phyloP scores from a whole-genome alignment of 306 rosid genomes.

The Lotus japonicus region DNA sequence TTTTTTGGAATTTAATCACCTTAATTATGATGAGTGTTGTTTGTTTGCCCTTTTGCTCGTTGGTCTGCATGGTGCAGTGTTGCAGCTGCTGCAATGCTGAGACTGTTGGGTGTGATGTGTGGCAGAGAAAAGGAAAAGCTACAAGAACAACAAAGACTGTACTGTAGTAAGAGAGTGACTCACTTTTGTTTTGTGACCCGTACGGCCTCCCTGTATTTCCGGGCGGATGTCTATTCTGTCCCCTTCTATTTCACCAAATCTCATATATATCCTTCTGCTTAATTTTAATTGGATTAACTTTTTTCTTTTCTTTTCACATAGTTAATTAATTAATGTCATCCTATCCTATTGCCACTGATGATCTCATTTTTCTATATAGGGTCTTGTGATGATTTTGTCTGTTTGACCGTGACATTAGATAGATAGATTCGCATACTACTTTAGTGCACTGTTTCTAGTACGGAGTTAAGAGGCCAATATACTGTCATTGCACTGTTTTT shows the following conservation, averaged over 20 bases:
- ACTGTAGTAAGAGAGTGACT: slow-evolving; percentile 11
- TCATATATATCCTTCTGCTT: slow-evolving; percentile 39
- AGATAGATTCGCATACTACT: neutral
- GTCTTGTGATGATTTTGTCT: slow-evolving; percentile 1
- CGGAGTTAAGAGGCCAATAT: neutral
- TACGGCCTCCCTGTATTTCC: slow-evolving; percentile 72
- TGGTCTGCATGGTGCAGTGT: slow-evolving; percentile 42
- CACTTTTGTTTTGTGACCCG: slow-evolving; percentile 19
- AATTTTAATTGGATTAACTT: neutral
- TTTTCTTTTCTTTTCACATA: neutral
- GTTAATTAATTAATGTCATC: neutral
- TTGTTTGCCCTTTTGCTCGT: slow-evolving; percentile 17
- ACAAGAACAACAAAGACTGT: slow-evolving; percentile 5
- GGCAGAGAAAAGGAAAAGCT: slow-evolving; percentile 43
- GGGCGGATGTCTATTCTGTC: slow-evolving; percentile 92
- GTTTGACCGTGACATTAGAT: neutral
- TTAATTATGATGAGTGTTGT: neutral
- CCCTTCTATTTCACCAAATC: slow-evolving; percentile 63
- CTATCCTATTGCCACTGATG: no score
- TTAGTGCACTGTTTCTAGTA: neutral
- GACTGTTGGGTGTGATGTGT: slow-evolving; percentile 75
- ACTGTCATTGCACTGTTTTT: neutral
- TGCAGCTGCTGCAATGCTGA: slow-evolving; percentile 63
- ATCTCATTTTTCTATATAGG: neutral
- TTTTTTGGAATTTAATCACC: no score